Conservation (phyloP, 179 eudicot genomes). For the Sideroxylon spinosum region DNA sequence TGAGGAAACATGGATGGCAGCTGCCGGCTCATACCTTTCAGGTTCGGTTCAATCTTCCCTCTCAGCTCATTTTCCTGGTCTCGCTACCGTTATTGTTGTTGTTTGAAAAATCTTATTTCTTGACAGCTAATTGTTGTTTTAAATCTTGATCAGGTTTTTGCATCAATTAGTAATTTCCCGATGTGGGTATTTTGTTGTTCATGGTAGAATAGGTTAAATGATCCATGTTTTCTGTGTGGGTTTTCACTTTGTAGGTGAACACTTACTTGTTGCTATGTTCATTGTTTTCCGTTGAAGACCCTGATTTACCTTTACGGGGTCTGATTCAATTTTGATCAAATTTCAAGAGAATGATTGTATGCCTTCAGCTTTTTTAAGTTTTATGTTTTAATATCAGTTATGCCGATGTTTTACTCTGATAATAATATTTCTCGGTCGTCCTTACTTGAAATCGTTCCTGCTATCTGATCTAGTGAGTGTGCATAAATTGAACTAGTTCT, state of each 20-base stretch:
- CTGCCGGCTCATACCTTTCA: conserved; percentile 91
- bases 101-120: background rate
- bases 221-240: background rate
- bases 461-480: too few species aligned
- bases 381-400: background rate
- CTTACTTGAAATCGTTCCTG: background rate
- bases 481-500: background rate
- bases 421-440: background rate
- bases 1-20: conserved; percentile 94
- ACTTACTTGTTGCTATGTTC: background rate
- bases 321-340: background rate
- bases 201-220: background rate
- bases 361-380: background rate
- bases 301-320: too few species aligned
- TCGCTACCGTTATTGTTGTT: background rate
- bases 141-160: background rate
- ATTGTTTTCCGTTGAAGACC: background rate
- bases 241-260: background rate
- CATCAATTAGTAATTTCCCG: background rate
- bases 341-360: background rate
- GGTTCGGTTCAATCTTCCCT: conserved; percentile 38
- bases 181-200: background rate
- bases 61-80: background rate
- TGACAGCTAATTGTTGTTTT: too few species aligned
- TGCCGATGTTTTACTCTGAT: background rate